phyloP scores from a whole-genome alignment of 2,329 filamentous ascomycete species.

The Diplocarpon mali region DNA sequence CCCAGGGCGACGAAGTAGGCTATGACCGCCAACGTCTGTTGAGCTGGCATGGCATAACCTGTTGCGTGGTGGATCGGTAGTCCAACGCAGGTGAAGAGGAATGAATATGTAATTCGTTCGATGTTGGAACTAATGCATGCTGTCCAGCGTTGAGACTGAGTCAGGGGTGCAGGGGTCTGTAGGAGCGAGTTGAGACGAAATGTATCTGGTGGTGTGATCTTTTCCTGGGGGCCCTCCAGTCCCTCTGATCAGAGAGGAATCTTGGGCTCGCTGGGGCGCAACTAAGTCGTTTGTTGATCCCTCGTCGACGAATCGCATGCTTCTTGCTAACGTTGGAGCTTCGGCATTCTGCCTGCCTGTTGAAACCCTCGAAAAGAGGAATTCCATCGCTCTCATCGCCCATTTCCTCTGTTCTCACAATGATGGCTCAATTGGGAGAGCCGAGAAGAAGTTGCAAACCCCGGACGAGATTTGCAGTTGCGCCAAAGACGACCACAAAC shows the following conservation, averaged over 20 bases:
- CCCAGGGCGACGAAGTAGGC: slow-evolving; percentile 40
- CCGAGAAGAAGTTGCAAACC: slow-evolving; percentile 40
- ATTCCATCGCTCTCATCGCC: slow-evolving; percentile 36
- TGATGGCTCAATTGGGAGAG: slow-evolving; percentile 40
- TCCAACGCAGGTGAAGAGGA: slow-evolving; percentile 39
- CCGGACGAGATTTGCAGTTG: slow-evolving; percentile 44
- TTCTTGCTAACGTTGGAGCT: too few species aligned
- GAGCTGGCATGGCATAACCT: slow-evolving; percentile 38
- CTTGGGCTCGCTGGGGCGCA: slow-evolving; percentile 20
- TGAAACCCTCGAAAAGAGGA: slow-evolving; percentile 30
- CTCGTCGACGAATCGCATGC: slow-evolving; percentile 2
- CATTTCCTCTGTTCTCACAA: slow-evolving; percentile 41
- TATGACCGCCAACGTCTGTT: slow-evolving; percentile 38
- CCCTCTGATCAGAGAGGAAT: slow-evolving; percentile 21
- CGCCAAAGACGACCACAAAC: slow-evolving; percentile 40
- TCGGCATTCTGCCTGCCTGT: slow-evolving; percentile 13
- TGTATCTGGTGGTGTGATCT: slow-evolving; percentile 2
- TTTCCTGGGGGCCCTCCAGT: slow-evolving; percentile 22
- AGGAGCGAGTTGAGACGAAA: slow-evolving; percentile 15
- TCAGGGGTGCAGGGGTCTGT: slow-evolving; percentile 33
- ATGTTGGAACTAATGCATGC: slow-evolving; percentile 34
- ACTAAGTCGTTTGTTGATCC: slow-evolving; percentile 13
- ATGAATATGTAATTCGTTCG: slow-evolving; percentile 35
- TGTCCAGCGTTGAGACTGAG: slow-evolving; percentile 40
- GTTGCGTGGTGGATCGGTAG: slow-evolving; percentile 42